These are phyloP conservation scores for Penicillium sp. DNA, from an alignment of 2,329 filamentous ascomycete genomes.

Conservation along the genomic window DNA sequence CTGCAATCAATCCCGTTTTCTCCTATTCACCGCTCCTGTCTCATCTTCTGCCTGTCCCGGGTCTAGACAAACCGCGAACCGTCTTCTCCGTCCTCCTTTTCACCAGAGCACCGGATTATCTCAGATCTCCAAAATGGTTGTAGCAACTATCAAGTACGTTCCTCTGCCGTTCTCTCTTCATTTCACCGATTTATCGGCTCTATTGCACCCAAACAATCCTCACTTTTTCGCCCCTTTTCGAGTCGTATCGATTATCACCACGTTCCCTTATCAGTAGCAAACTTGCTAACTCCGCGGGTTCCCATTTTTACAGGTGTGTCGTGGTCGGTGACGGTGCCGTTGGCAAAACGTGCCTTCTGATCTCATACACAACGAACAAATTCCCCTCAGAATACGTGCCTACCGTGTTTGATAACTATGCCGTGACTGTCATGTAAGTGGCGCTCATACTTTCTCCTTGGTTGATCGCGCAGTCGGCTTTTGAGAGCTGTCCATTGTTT, in stretches of 20 bases:
- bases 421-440: constrained; percentile 98
- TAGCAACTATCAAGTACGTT: constrained; percentile 67
- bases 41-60: constrained; percentile 21
- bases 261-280: constrained; percentile 15
- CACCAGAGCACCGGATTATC: constrained; percentile 20
- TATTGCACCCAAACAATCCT: constrained; percentile 3
- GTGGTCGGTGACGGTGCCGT: constrained; percentile 99
- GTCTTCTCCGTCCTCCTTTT: constrained; percentile 17
- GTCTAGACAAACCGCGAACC: constrained; percentile 24
- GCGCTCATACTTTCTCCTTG: constrained; percentile 6
- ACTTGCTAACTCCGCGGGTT: constrained; percentile 27
- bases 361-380: constrained; percentile 99
- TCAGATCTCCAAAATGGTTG: constrained; percentile 55
- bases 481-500: neutral
- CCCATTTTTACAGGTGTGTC: constrained; percentile 72
- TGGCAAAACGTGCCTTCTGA: constrained; percentile 97
- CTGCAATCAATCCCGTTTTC: constrained; percentile 14
- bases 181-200: constrained; percentile 16
- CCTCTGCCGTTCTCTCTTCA: constrained; percentile 10
- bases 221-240: constrained; percentile 16
- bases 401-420: constrained; percentile 99
- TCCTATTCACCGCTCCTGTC: constrained; percentile 24
- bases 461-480: neutral
- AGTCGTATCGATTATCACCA: constrained; percentile 11
- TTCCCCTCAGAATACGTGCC: constrained; percentile 99